Evolutionary conservation across 305 asterid species (phyloP).

Genomic region (Vinca major): DNA sequence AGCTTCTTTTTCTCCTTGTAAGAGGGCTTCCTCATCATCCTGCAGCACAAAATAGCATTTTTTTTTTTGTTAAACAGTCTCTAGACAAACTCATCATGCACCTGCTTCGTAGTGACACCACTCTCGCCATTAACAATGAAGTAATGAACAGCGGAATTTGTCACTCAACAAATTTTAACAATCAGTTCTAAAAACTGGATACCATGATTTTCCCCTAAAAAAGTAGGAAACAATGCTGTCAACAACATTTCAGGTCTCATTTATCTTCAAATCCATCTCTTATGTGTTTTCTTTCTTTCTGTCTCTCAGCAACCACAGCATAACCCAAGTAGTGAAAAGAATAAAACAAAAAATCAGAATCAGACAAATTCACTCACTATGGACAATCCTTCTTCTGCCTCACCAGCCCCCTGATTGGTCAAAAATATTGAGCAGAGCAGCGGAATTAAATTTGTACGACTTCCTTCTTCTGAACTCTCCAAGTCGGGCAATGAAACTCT

Average conservation of each 20-base stretch:
- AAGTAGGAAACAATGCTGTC: neutral
- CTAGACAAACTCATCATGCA: constrained; percentile 3
- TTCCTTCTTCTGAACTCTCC: constrained; percentile 30
- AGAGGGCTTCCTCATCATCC: constrained; percentile 80
- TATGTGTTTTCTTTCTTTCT: neutral
- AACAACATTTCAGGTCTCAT: neutral
- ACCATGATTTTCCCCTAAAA: neutral
- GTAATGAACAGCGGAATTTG: neutral
- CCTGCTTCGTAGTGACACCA: neutral
- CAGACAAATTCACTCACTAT: constrained; percentile 45
- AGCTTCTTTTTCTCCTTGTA: constrained; percentile 88
- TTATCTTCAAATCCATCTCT: neutral
- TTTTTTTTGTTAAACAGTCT: neutral
- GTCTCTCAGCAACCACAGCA: constrained; percentile 3
- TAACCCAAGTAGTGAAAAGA: too few relatives aligned
- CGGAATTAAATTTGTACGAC: constrained; percentile 41
- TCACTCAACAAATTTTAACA: neutral
- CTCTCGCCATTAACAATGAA: neutral
- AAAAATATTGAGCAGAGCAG: constrained; percentile 68
- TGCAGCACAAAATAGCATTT: constrained; percentile 20
- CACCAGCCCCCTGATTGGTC: constrained; percentile 77
- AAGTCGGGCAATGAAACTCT: constrained; percentile 41
- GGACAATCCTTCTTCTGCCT: constrained; percentile 65
- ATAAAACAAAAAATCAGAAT: neutral
- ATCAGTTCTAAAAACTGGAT: neutral